Conservation (phyloP, 2,329 filamentous ascomycete species). For the Cladosporium austrohemisphaericum region DNA sequence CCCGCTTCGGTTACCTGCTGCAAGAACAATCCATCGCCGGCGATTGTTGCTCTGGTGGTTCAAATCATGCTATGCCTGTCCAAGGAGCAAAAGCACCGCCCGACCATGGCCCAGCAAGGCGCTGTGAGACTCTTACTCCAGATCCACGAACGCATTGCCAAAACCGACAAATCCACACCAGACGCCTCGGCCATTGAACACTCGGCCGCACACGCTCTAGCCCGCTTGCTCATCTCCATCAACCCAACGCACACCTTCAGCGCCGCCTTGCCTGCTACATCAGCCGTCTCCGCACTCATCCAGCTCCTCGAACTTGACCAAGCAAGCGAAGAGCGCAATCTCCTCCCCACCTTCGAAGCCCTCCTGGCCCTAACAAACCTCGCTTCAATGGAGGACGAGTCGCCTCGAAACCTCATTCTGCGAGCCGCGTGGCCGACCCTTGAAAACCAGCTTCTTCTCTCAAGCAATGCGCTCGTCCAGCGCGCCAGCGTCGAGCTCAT, state of each 20-base stretch:
- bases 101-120: slow-evolving; percentile 86
- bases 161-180: slow-evolving; percentile 38
- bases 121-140: slow-evolving; percentile 79
- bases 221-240: slow-evolving; percentile 64
- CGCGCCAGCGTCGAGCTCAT: slow-evolving; percentile 84
- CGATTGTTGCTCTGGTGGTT: slow-evolving; percentile 68
- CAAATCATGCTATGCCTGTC: slow-evolving; percentile 76
- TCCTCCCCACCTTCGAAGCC: slow-evolving; percentile 85
- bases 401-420: slow-evolving; percentile 65
- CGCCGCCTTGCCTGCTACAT: slow-evolving; percentile 65
- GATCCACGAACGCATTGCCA: slow-evolving; percentile 60
- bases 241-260: slow-evolving; percentile 70
- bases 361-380: slow-evolving; percentile 92
- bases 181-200: slow-evolving; percentile 30
- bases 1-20: slow-evolving; percentile 65
- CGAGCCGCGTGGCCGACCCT: slow-evolving; percentile 69
- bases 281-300: slow-evolving; percentile 77
- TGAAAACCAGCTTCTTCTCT: slow-evolving; percentile 80
- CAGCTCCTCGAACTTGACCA: slow-evolving; percentile 68
- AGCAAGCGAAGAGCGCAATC: slow-evolving; percentile 57
- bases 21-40: slow-evolving; percentile 49
- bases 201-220: slow-evolving; percentile 33
- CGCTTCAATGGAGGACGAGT: slow-evolving; percentile 66
- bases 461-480: slow-evolving; percentile 68
- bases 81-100: slow-evolving; percentile 68